Base-by-base conservation (phyloP, 176 grass and related monocot species). In the Cenchrus purpureus region DNA sequence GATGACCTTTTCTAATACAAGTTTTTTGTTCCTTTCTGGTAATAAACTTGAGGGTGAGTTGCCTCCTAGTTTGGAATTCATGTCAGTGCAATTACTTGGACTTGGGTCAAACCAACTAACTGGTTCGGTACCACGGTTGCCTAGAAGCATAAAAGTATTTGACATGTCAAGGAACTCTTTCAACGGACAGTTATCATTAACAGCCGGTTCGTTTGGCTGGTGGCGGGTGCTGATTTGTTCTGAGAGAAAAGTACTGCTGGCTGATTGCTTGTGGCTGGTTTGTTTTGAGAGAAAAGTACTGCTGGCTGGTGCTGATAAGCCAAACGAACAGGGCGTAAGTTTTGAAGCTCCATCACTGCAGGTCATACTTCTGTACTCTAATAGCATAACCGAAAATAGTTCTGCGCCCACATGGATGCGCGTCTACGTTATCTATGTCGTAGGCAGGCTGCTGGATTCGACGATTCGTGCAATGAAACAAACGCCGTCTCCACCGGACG, bases 11-110 rank as follows among this genome's bases (percentile, higher is more conserved):
- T 78, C 71, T 42, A 19, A 78, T 10, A 12, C 29, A 15, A 22
- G 0, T 3, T 0, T 8, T 58, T 37, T 90, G 45, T 20, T 77
- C 45, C 7, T 86, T 12, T 82, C 83, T 11, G 3, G 55, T 14
- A 87, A 87, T 37, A 54, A 49, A 22, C 32, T 87, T 34, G 66
- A n/a, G n/a, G 86, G 86, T 20, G 19, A 29, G 37, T 71, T 86
- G 63, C 82, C 82, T 9, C 8, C 8, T 20, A 55, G 22, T 71
- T 54, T 86, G 42, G 57, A 79, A n/a, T 73, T 80, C 40, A 76
- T 77, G n/a, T 68, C 66, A 5, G 22, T 84, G 49, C 34, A 10
- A 48, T 0, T 12, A 14, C 77, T 91, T 70, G 6, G 4, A 5
- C 19, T 91, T 22, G 40, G 66, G 0, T 49, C 76, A 71, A 88